Percentiles rank a stretch among this genome's conserved stretches.
Conservation (phyloP, 2,329 filamentous ascomycete species). For the Stagonosporopsis chrysanthemi region DNA sequence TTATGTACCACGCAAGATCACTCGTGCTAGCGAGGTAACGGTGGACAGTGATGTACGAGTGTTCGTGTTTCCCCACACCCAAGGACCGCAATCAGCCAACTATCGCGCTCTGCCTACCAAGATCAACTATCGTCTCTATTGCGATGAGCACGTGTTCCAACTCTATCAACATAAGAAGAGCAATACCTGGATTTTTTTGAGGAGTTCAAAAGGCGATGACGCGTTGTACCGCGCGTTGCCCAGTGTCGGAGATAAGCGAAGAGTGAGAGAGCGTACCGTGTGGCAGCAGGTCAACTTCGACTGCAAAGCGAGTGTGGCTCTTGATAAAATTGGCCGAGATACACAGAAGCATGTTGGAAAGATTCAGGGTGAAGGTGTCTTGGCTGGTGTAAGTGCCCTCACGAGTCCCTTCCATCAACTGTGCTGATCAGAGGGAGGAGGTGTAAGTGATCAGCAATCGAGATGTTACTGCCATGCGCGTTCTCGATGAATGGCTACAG, state of each 20-base stretch:
- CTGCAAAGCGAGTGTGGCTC: conserved; percentile 46
- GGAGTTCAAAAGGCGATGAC: conserved; percentile 42
- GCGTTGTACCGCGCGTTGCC: conserved; percentile 36
- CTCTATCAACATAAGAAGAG: conserved; percentile 47
- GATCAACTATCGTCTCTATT: conserved; percentile 49
- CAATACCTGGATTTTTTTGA: conserved; percentile 52
- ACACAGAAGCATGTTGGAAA: conserved; percentile 50
- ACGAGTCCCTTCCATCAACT: not conserved
- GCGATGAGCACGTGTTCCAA: conserved; percentile 41
- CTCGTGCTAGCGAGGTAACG: conserved; percentile 41
- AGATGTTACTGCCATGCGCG: conserved; percentile 48
- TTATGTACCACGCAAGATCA: conserved; percentile 50
- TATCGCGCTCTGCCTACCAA: conserved; percentile 50
- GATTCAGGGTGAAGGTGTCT: conserved; percentile 48
- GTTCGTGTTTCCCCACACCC: conserved; percentile 52
- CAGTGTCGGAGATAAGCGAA: conserved; percentile 30
- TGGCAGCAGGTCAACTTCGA: conserved; percentile 41
- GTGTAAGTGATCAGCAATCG: conserved; percentile 55
- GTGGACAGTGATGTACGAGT: conserved; percentile 48
- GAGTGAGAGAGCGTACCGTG: conserved; percentile 36
- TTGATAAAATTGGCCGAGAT: conserved; percentile 51
- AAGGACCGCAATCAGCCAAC: conserved; percentile 43
- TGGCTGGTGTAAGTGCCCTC: conserved; percentile 46
- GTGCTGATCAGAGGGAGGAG: conserved; percentile 40
- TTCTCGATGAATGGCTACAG: conserved; percentile 53